Percentiles rank a stretch among this genome's conserved stretches.
phyloP scores from a whole-genome alignment of 1,284 basidiomycete species.

The Retiboletus fuscus region DNA sequence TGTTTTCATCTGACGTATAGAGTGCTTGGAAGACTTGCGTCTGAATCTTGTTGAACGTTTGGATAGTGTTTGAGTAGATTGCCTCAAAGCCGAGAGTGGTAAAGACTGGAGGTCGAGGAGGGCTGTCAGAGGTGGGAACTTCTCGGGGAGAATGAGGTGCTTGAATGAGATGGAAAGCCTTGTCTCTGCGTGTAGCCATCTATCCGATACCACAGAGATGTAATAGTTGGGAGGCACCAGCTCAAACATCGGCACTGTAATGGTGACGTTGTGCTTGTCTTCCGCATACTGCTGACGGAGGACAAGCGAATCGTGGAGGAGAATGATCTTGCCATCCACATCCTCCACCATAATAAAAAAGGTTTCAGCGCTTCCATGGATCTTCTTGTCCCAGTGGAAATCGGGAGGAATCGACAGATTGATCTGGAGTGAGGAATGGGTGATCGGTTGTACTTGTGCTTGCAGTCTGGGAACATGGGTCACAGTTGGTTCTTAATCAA shows the following conservation, averaged over 20 bases:
- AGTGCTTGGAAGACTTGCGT: constrained; percentile 88
- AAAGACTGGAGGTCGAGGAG: constrained; percentile 94
- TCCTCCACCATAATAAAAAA: constrained; percentile 97
- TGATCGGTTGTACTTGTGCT: constrained; percentile 94
- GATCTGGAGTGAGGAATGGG: constrained; percentile 87
- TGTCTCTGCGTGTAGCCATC: constrained; percentile 96
- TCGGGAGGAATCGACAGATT: constrained; percentile 94
- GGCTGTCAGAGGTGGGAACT: constrained; percentile 93
- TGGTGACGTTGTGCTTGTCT: constrained; percentile 93
- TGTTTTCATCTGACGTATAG: constrained; percentile 96
- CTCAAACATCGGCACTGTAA: constrained; percentile 97
- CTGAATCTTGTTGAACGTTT: too few species aligned
- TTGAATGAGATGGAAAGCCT: constrained; percentile 97
- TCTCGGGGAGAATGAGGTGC: constrained; percentile 96
- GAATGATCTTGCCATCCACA: constrained; percentile 95
- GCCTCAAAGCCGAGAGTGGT: constrained; percentile 76
- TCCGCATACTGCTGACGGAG: constrained; percentile 92
- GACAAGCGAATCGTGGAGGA: constrained; percentile 94
- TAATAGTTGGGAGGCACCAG: constrained; percentile 98
- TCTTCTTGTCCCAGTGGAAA: constrained; percentile 96
- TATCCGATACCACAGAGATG: constrained; percentile 94
- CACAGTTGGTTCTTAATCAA: constrained; percentile 42
- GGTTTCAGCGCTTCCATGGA: constrained; percentile 88
- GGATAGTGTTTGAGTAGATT: too few species aligned
- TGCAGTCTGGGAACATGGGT: constrained; percentile 66